Conservation (phyloP, 306 rosid species). For the Luffa acutangula region DNA sequence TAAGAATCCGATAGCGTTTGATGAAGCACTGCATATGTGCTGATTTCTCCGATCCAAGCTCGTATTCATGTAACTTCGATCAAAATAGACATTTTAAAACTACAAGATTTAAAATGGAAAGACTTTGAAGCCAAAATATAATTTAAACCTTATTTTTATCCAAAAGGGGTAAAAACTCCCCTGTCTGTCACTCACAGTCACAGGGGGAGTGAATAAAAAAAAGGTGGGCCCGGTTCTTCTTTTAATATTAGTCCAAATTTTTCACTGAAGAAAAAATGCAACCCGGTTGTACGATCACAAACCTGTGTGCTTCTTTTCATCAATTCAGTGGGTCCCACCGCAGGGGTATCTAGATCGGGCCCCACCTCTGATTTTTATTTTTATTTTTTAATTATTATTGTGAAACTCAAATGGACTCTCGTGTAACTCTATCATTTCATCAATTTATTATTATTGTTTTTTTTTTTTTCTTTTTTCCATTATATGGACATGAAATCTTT, state of each 20-base stretch:
- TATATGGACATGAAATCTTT: neutral
- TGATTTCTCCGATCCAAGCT: no score
- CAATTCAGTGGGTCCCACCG: neutral
- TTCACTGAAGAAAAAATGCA: neutral
- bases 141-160: neutral
- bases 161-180: neutral
- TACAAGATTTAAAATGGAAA: no score
- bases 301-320: neutral
- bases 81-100: no score
- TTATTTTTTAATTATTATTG: no score
- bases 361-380: neutral
- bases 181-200: neutral
- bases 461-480: neutral
- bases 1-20: no score
- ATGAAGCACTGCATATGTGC: no score
- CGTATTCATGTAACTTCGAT: no score
- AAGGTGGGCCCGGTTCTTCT: neutral
- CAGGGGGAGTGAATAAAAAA: neutral
- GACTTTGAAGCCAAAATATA: neutral
- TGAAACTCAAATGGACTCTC: neutral
- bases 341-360: neutral
- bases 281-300: neutral
- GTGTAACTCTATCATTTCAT: neutral
- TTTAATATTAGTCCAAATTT: neutral
- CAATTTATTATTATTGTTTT: no score